Percentiles rank a stretch among this genome's conserved stretches.
Evolutionary conservation across 2,329 filamentous ascomycete genomes (phyloP).

Genomic region (Emergomyces pasteurianus): DNA sequence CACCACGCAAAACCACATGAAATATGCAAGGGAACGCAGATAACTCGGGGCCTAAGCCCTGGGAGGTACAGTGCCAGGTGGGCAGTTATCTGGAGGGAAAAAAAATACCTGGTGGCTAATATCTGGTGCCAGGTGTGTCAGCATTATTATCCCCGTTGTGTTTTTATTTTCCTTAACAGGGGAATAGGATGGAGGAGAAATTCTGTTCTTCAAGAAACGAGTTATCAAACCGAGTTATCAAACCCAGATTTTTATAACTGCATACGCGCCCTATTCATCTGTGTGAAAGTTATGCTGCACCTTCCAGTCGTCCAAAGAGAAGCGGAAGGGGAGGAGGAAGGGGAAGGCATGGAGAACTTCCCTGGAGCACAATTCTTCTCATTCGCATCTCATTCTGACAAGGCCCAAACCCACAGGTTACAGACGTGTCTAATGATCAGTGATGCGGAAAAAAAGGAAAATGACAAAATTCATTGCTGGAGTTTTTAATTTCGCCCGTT

Average conservation of each 20-base stretch:
- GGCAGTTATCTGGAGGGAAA: neutral
- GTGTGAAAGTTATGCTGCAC: neutral
- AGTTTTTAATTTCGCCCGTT: neutral
- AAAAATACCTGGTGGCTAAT: neutral
- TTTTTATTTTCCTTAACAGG: neutral
- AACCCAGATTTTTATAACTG: neutral
- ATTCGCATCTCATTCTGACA: neutral
- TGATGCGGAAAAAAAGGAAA: neutral
- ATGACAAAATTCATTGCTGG: no score
- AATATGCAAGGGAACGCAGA: neutral
- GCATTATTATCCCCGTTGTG: no score
- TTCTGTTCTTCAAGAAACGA: neutral
- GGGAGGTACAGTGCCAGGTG: no score
- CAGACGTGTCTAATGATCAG: neutral
- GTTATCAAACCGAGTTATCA: no score
- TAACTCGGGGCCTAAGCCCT: neutral
- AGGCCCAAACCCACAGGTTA: neutral
- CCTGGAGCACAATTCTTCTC: neutral
- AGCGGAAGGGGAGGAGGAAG: no score
- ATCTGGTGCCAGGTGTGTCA: neutral
- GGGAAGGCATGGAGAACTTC: neutral
- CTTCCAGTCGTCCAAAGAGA: neutral
- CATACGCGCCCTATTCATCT: neutral
- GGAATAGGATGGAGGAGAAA: neutral
- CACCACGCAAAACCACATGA: neutral